A percentile compares a stretch with the other conserved stretches of the same genome.
Conservation (phyloP, 1,284 basidiomycete species). For the Pseudozyma sp. region DNA sequence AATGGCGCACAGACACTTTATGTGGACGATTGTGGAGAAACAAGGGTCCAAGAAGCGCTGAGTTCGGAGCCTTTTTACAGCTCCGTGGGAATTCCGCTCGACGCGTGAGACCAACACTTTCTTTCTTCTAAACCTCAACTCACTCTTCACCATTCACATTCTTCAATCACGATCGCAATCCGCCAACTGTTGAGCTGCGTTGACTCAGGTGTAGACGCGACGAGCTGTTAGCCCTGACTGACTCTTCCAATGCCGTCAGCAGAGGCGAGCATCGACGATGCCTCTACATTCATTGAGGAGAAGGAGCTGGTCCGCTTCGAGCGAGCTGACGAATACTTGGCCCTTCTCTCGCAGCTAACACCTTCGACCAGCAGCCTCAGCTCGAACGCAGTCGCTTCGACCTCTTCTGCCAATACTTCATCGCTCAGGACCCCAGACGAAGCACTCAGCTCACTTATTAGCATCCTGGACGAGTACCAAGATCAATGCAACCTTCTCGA, state of each 20-base stretch:
- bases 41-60: constrained; percentile 11
- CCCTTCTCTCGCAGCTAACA: constrained; percentile 27
- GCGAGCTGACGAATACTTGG: constrained; percentile 42
- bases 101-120: constrained; percentile 23
- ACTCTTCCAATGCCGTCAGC: not conserved
- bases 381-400: not conserved
- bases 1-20: not conserved
- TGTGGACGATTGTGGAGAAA: not conserved
- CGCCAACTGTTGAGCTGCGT: not conserved
- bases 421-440: constrained; percentile 10
- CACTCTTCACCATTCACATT: not conserved
- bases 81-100: constrained; percentile 19
- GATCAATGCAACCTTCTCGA: constrained; percentile 90
- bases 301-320: constrained; percentile 56
- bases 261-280: constrained; percentile 12
- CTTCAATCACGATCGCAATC: not conserved
- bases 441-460: constrained; percentile 8
- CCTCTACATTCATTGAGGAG: constrained; percentile 29
- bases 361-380: not conserved
- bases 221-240: too few relatives aligned
- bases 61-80: constrained; percentile 19
- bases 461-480: constrained; percentile 82
- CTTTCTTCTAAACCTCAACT: not conserved
- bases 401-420: not conserved
- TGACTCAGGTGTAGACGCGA: not conserved